phyloP scores from a whole-genome alignment of 495 filamentous ascomycete genomes.

The Arthonia radiata region DNA sequence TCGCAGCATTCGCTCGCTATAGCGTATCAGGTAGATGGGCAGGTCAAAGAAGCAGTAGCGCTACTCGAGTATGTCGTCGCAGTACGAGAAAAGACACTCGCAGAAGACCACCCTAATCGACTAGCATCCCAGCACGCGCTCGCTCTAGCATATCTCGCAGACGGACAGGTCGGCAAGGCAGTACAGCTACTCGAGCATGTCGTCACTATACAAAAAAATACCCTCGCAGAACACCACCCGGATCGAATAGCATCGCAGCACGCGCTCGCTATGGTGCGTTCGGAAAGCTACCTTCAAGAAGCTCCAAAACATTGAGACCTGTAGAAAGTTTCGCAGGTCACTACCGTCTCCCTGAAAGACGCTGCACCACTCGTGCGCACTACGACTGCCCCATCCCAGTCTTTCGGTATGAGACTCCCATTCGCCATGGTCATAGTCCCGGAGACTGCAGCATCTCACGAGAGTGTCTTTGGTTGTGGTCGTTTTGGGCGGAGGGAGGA shows the following conservation, averaged over 20 bases:
- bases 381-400: too few species aligned
- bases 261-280: slow-evolving; percentile 8
- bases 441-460: too few species aligned
- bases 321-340: too few species aligned
- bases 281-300: too few species aligned
- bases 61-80: too few species aligned
- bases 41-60: slow-evolving; percentile 11
- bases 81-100: slow-evolving; percentile 5
- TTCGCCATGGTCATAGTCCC: too few species aligned
- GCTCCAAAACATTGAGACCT: too few species aligned
- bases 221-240: slow-evolving; percentile 8
- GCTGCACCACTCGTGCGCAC: too few species aligned
- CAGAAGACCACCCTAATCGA: slow-evolving; percentile 10
- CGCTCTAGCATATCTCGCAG: slow-evolving; percentile 10
- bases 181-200: slow-evolving; percentile 13
- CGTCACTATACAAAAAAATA: slow-evolving; percentile 9
- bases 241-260: slow-evolving; percentile 13
- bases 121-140: slow-evolving; percentile 11
- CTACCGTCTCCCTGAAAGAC: too few species aligned
- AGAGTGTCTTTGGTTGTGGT: too few species aligned
- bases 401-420: too few species aligned
- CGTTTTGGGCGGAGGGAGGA: too few species aligned
- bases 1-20: slow-evolving; percentile 11
- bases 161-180: slow-evolving; percentile 8
- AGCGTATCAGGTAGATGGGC: slow-evolving; percentile 10